Evolutionary conservation across 2,329 filamentous ascomycete species (phyloP), one percentile per base, ranked within the genome.

Genomic region (Penicillium sp.): DNA sequence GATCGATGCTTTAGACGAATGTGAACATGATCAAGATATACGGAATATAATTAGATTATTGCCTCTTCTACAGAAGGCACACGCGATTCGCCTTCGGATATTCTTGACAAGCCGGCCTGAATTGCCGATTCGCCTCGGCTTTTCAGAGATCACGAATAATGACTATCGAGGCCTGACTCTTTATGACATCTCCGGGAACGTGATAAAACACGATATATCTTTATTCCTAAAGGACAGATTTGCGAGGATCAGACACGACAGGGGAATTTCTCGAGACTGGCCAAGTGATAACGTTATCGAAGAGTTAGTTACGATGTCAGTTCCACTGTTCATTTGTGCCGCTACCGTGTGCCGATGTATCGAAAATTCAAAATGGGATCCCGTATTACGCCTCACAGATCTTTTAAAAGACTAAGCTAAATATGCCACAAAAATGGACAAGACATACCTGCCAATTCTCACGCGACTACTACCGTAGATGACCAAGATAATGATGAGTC

Each of bases 71-170:
- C 58, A 56, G 28, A 57, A 59, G 30, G 8, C 37, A 47, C 51
- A 40, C 12, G 51, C 54, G 3, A 6, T 70, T 19, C 55, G 37
- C 0, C 15, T 72, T 7, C 65, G 66, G 7, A 28, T 69, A 6
- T 67, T 72, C 22, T n/a, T 71, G 22, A 72, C 69, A 1, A 71
- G 70, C 37, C 53, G 70, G 22, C 71, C 71, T 1, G 24, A 15
- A 1, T 24, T 67, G 9, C 63, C 65, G 5, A 67, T 72, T 28
- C 50, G 58, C n/a, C 54, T 65, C 1, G 70, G 66, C 0, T 71
- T 72, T 56, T 44, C 59, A 40, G 28, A 64, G 9, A 65, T 72
- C 17, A 6, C 3, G 4, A 33, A 63, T 30, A 49, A 66, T 40
- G 45, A 65, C 1, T 60, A 68, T 64, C 65, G 66, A 30, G 26